Evolutionary conservation across 2,329 filamentous ascomycete species (phyloP), one percentile per base, ranked within the genome.

Genomic region (Colletotrichum falcatum): DNA sequence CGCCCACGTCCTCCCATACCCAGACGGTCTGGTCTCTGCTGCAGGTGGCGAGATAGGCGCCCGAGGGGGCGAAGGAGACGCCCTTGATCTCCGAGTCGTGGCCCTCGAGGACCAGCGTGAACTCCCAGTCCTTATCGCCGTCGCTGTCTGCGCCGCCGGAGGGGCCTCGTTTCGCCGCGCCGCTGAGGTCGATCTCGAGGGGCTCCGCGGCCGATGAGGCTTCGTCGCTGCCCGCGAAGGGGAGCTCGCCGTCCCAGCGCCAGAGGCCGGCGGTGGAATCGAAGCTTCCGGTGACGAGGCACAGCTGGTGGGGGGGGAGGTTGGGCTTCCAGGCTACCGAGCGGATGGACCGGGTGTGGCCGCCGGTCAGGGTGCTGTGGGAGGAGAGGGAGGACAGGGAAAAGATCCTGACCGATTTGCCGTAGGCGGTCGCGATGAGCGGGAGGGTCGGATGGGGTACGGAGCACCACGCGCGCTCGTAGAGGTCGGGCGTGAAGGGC

Each of bases 1-100:
- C 82, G 48, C 89, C 88, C 64, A 98, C 88, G 79, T 98, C 96
- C 81, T 99, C 96, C 96, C 96, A 99, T 76, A 99, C 94, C 96
- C 96, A 99, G 23, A 98, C 94, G 20, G 90, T 92, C 83, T 98
- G 98, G 80, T 99, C 96, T 59, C 96, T 88, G 63, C 90, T 93
- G 81, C 95, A 98, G 0, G 95, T 98, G 7, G 96, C 96, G 5
- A 99, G 87, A 76, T 94, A 91, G 72, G 92, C 89, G 0, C 93
- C 93, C 0, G 89, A 89, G 0, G 93, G 90, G 23, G 88, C 90
- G 83, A 94, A 97, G 2, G 89, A 86, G 73, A 95, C 89, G 37
- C 88, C 85, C 84, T 98, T 92, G 84, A 99, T 93, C 82, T 99
- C 96, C 30, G 92, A 94, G 77, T 98, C 96, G 79, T 98, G 96